Conservation (phyloP, 2,329 filamentous ascomycete species). For the Xylaria arbuscula region DNA sequence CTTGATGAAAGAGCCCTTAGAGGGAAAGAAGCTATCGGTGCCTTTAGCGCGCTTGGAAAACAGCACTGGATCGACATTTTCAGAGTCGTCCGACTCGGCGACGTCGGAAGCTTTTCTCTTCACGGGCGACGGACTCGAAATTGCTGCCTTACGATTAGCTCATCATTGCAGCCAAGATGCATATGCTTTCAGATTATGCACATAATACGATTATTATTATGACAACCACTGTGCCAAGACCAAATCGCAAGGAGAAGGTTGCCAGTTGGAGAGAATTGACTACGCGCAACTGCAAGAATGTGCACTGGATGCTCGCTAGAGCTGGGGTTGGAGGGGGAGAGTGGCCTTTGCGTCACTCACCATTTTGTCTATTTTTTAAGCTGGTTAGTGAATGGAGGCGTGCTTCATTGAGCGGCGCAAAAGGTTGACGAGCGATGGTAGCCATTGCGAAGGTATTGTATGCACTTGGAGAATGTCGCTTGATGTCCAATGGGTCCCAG, state of each 20-base stretch:
- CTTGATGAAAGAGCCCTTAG: conserved; percentile 61
- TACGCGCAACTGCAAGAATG: background rate
- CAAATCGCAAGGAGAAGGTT: background rate
- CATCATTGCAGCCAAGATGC: conserved; percentile 12
- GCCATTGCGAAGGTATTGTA: conserved; percentile 58
- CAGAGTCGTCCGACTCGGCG: conserved; percentile 63
- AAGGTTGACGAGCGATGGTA: conserved; percentile 73
- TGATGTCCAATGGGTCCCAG: conserved; percentile 30
- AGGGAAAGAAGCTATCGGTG: conserved; percentile 53
- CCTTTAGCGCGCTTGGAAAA: conserved; percentile 71
- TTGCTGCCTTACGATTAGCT: conserved; percentile 54
- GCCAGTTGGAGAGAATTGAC: background rate
- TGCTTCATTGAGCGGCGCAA: conserved; percentile 76
- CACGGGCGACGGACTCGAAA: conserved; percentile 53
- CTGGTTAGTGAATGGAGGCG: conserved; percentile 78
- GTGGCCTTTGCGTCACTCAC: conserved; percentile 57
- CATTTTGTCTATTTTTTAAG: conserved; percentile 82
- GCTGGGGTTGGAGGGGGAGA: background rate
- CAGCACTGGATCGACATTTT: conserved; percentile 70
- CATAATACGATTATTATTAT: background rate
- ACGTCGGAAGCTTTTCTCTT: conserved; percentile 70
- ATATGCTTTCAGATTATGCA: background rate
- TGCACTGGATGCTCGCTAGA: background rate
- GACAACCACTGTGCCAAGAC: background rate
- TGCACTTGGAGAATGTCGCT: conserved; percentile 28